A percentile compares a stretch with the other conserved stretches of the same genome.
Conservation (phyloP, 1,284 basidiomycete species). For the Microbotryum intermedium region DNA sequence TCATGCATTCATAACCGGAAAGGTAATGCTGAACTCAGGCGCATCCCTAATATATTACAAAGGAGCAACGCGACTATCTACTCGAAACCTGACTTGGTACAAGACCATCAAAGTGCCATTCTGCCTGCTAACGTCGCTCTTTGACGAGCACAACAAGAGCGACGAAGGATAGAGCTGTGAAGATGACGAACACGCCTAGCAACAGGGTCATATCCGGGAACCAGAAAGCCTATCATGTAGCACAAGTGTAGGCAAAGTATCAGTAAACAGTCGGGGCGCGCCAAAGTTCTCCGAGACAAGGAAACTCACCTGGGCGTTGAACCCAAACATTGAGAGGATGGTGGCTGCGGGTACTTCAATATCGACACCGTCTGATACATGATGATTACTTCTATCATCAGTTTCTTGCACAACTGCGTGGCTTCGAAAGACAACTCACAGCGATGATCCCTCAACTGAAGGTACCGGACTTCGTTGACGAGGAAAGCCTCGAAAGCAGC, state of each 20-base stretch:
- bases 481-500: slow-evolving; percentile 94
- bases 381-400: not conserved
- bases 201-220: slow-evolving; percentile 82
- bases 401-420: not conserved
- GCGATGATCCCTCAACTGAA: slow-evolving; percentile 82
- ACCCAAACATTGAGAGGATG: slow-evolving; percentile 79
- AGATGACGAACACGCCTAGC: slow-evolving; percentile 69
- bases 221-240: slow-evolving; percentile 79
- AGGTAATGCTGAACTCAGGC: not conserved
- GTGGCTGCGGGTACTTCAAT: slow-evolving; percentile 89
- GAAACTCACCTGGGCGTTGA: slow-evolving; percentile 61
- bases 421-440: slow-evolving; percentile 45
- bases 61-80: not conserved
- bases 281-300: not conserved
- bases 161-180: slow-evolving; percentile 65
- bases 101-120: slow-evolving; percentile 36
- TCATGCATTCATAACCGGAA: no score
- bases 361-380: slow-evolving; percentile 67
- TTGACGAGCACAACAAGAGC: slow-evolving; percentile 79
- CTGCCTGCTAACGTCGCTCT: slow-evolving; percentile 74
- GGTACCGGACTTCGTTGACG: slow-evolving; percentile 87
- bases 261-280: not conserved
- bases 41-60: not conserved
- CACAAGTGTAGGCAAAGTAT: not conserved
- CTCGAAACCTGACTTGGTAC: not conserved